A percentile compares a stretch with the other conserved stretches of the same genome.
Evolutionary conservation across 139 green algal species (phyloP).

Genomic region (Pleodorina starrii): DNA sequence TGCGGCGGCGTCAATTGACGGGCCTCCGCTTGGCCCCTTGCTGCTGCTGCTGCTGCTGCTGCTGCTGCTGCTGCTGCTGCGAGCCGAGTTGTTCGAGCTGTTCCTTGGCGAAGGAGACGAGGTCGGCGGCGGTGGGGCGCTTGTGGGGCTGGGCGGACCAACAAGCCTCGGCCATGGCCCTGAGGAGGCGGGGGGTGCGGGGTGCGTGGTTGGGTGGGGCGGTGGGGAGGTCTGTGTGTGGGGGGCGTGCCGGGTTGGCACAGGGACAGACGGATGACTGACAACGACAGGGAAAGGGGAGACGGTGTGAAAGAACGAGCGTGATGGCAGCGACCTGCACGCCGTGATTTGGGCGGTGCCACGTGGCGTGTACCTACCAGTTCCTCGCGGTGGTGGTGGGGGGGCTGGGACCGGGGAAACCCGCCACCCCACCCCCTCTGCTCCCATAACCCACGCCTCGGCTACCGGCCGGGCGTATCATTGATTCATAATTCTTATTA

Average conservation of each 20-base stretch:
- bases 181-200: background rate
- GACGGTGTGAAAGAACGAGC: no score
- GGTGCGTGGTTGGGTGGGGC: background rate
- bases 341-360: no score
- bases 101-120: background rate
- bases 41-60: conserved; percentile 43
- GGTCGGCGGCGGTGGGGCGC: background rate
- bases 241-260: background rate
- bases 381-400: no score
- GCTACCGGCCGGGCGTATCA: background rate
- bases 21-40: no score
- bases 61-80: background rate
- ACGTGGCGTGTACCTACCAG: no score
- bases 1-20: no score
- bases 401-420: no score
- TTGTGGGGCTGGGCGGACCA: background rate
- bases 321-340: no score
- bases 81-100: background rate
- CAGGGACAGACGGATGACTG: background rate
- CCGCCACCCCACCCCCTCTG: background rate
- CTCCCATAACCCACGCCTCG: background rate
- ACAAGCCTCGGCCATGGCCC: background rate
- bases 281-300: no score
- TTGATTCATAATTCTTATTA: background rate
- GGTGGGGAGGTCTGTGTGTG: background rate